Evolutionary conservation across 169 alveolate genomes (phyloP).

Genomic region (Ichthyophthirius multifiliis): DNA sequence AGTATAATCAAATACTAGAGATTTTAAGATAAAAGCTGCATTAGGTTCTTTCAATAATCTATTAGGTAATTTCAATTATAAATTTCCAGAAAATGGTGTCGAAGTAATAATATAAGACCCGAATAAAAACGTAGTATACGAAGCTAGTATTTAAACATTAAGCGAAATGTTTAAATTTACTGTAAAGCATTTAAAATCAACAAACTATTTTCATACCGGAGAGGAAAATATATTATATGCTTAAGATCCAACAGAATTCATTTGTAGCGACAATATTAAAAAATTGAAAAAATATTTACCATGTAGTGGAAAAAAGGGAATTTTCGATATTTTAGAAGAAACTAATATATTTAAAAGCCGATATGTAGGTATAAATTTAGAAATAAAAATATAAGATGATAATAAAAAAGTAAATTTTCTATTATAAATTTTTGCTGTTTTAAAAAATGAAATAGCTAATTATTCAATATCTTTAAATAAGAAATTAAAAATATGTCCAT

Average conservation of each 20-base stretch:
- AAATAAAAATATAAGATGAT: neutral
- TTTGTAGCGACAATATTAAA: constrained; percentile 15
- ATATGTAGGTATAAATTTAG: constrained; percentile 2
- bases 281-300: neutral
- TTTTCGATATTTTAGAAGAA: constrained; percentile 4
- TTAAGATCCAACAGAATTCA: constrained; percentile 30
- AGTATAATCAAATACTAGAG: neutral
- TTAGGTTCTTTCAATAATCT: neutral
- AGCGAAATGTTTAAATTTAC: neutral
- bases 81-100: neutral
- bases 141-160: neutral
- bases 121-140: neutral
- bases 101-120: neutral
- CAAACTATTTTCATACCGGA: neutral
- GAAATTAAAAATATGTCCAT: no score
- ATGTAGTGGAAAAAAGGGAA: constrained; percentile 17
- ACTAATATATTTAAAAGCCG: neutral
- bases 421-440: neutral
- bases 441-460: neutral
- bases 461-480: neutral
- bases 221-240: neutral
- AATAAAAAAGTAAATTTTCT: neutral
- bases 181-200: neutral
- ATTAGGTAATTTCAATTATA: neutral
- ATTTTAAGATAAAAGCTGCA: neutral